These are phyloP conservation scores for Phytopythium cucurbitacearum DNA, from an alignment of 352 stramenopile species.

Conservation along the genomic window DNA sequence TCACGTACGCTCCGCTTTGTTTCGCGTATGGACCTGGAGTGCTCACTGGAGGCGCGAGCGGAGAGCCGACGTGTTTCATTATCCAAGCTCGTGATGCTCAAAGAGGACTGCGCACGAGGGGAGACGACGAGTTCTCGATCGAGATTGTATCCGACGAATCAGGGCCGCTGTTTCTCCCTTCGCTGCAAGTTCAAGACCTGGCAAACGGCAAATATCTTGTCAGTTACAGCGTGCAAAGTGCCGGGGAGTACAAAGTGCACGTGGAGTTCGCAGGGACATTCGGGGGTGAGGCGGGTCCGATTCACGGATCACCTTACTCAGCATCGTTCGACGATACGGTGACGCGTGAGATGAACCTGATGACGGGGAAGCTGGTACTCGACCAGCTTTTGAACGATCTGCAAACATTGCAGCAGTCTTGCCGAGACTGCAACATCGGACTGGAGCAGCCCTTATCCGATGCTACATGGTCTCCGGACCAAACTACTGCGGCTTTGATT, in stretches of 20 bases:
- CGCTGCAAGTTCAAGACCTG: constrained; percentile 78
- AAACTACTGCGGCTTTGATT: constrained; percentile 63
- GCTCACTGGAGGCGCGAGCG: constrained; percentile 74
- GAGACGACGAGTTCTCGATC: constrained; percentile 92
- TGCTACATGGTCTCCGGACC: constrained; percentile 46
- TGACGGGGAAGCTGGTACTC: constrained; percentile 78
- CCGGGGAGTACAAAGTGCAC: constrained; percentile 82
- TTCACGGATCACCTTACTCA: constrained; percentile 90
- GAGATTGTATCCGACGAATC: constrained; percentile 49
- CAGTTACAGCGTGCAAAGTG: constrained; percentile 79
- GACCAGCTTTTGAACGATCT: constrained; percentile 69
- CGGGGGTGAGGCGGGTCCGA: constrained; percentile 74
- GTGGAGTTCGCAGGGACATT: constrained; percentile 94
- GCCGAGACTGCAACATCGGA: constrained; percentile 61
- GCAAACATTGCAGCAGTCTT: constrained; percentile 51
- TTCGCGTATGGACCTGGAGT: constrained; percentile 94
- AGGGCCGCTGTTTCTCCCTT: constrained; percentile 49
- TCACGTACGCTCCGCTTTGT: constrained; percentile 83
- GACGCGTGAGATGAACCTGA: constrained; percentile 74
- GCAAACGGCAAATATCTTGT: constrained; percentile 93
- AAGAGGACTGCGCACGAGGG: constrained; percentile 79
- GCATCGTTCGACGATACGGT: constrained; percentile 75
- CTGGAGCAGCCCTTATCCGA: constrained; percentile 69
- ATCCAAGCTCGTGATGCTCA: constrained; percentile 83
- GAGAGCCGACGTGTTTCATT: constrained; percentile 73